A percentile compares a stretch with the other conserved stretches of the same genome.
Evolutionary conservation across 495 filamentous ascomycete species (phyloP).

Genomic region (Hyaloscypha hepaticicola): DNA sequence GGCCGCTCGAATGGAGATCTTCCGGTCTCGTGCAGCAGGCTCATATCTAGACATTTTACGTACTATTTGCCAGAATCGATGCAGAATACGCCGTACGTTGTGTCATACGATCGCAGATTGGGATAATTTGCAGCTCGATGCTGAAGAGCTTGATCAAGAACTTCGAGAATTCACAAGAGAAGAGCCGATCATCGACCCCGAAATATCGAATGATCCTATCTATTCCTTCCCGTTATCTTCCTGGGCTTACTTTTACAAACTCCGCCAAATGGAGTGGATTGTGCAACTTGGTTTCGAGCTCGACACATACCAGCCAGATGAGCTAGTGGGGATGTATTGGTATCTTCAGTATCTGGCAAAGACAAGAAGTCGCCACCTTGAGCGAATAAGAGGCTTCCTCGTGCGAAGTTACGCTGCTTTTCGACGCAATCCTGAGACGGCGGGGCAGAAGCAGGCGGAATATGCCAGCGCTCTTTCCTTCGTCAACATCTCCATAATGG

Average conservation of each 20-base stretch:
- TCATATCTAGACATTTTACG: slow-evolving; percentile 81
- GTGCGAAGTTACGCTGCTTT: slow-evolving; percentile 36
- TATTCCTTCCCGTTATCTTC: slow-evolving; percentile 75
- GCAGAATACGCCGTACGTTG: slow-evolving; percentile 78
- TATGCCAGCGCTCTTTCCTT: slow-evolving; percentile 57
- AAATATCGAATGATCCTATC: slow-evolving; percentile 39
- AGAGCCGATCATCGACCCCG: slow-evolving; percentile 45
- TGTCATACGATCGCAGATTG: slow-evolving; percentile 79
- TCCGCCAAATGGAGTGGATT: slow-evolving; percentile 81
- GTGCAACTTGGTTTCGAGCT: slow-evolving; percentile 96
- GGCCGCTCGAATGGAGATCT: slow-evolving; percentile 73
- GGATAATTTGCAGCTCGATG: slow-evolving; percentile 82
- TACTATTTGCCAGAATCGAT: slow-evolving; percentile 84
- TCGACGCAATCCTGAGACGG: slow-evolving; percentile 23
- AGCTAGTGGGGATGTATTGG: slow-evolving; percentile 89
- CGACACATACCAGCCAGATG: slow-evolving; percentile 82
- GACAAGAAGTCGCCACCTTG: slow-evolving; percentile 58
- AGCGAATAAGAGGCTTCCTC: slow-evolving; percentile 68
- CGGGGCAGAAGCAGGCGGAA: slow-evolving; percentile 39
- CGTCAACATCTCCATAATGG: slow-evolving; percentile 60
- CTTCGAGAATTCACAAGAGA: slow-evolving; percentile 64
- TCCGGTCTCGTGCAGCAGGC: slow-evolving; percentile 70
- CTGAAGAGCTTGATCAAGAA: slow-evolving; percentile 74
- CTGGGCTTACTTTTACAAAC: slow-evolving; percentile 88
- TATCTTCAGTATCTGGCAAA: slow-evolving; percentile 62